These are phyloP conservation scores for Prosopis cineraria DNA, from an alignment of 306 rosid genomes.

Conservation along the genomic window DNA sequence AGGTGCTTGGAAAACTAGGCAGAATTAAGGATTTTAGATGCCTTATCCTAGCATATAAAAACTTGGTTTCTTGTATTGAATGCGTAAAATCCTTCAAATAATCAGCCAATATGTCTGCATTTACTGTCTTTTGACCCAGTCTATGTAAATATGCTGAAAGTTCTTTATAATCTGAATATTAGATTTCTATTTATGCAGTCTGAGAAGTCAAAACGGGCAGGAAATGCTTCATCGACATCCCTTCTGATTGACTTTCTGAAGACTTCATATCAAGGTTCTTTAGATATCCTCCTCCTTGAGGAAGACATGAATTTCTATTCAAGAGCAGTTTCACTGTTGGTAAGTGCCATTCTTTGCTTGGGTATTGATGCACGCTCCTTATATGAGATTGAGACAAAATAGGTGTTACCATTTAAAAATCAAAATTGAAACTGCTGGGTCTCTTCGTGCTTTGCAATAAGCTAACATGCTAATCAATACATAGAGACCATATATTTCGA, in stretches of 20 bases:
- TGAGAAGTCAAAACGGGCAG: constrained; percentile 84
- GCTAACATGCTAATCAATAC: constrained; percentile 8
- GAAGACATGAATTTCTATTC: constrained; percentile 77
- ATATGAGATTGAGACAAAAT: constrained; percentile 13
- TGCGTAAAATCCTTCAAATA: constrained; percentile 20
- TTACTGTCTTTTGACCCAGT: constrained; percentile 16
- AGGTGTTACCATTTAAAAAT: not conserved
- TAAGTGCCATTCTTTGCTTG: constrained; percentile 42
- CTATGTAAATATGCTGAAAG: constrained; percentile 6
- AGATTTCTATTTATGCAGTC: constrained; percentile 54
- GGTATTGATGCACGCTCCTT: constrained; percentile 1
- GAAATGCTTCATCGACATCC: constrained; percentile 75
- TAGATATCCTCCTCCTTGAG: constrained; percentile 76
- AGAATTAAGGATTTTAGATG: not conserved
- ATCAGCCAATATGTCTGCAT: constrained; percentile 18
- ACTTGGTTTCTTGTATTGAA: constrained; percentile 29
- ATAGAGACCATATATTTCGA: constrained; percentile 6
- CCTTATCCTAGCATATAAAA: constrained; percentile 2
- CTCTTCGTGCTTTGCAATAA: constrained; percentile 14
- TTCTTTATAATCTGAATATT: constrained; percentile 15
- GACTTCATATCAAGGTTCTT: constrained; percentile 66
- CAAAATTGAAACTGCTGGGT: constrained; percentile 13
- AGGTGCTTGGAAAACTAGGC: constrained; percentile 12
- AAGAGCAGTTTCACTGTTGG: constrained; percentile 70
- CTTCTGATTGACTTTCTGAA: constrained; percentile 66